Percentiles rank a stretch among this genome's conserved stretches.
phyloP scores from a whole-genome alignment of 495 filamentous ascomycete genomes.

The Talaromyces adpressus region DNA sequence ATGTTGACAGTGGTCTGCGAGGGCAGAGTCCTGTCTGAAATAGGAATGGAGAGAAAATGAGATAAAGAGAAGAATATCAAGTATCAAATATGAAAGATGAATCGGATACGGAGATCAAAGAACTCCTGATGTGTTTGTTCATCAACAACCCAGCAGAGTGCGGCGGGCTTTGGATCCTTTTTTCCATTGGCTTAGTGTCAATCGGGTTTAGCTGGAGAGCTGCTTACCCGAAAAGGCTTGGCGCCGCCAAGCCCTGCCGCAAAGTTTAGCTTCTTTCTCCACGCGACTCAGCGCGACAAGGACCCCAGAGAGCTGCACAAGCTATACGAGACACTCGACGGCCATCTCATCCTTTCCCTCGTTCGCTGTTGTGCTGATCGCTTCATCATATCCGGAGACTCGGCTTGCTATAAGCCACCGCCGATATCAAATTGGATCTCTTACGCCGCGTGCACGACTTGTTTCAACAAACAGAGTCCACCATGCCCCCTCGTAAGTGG shows the following conservation, averaged over 20 bases:
- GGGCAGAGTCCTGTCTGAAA: constrained; percentile 11
- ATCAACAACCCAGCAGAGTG: not conserved
- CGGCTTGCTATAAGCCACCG: not conserved
- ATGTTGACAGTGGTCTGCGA: constrained; percentile 43
- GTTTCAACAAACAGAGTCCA: constrained; percentile 3
- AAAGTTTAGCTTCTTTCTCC: constrained; percentile 5
- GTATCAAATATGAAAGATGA: too few relatives aligned
- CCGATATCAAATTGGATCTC: not conserved
- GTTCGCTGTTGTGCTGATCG: not conserved
- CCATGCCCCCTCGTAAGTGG: constrained; percentile 7
- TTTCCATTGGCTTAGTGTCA: not conserved
- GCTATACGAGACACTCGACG: not conserved
- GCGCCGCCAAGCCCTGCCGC: not conserved
- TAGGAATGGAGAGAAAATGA: constrained; percentile 3
- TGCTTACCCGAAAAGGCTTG: constrained; percentile 8
- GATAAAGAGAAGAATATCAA: too few relatives aligned
- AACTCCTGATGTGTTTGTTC: not conserved
- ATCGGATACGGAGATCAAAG: not conserved
- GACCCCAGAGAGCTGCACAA: not conserved
- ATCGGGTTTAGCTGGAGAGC: constrained; percentile 7
- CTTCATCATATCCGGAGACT: not conserved
- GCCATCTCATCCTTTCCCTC: not conserved
- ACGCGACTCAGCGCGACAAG: constrained; percentile 14
- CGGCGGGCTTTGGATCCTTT: not conserved
- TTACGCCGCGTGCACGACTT: not conserved